Base-by-base conservation (phyloP, 768 basidiomycete genomes). In the Pleurotus tuoliensis region DNA sequence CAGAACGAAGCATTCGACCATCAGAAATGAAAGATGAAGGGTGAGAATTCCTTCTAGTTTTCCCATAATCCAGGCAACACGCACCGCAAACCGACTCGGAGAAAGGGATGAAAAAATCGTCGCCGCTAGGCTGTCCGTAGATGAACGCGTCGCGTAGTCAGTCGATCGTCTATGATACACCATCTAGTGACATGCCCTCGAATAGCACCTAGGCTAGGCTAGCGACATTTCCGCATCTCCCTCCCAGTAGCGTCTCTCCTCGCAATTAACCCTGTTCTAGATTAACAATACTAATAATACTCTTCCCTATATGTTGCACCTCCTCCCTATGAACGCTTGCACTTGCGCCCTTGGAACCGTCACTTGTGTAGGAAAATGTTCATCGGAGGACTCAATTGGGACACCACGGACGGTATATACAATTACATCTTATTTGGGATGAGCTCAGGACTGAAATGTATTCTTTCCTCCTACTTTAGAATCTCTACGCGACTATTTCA, bases 361-460 rank as follows among this genome's bases (percentile, higher is more conserved):
- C 68, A 64, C n/a, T 44, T 75, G 70, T 76, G 72, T 80, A 98
- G 97, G 74, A 99, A 99, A 82, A 99, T 99, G 97, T 99, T 99
- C 74, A 95, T 99, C 69, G 97, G 97, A 61, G 97, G 97, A 62
- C 81, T 99, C 62, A 97, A 98, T 77, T 99, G 97, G 97, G 96
- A 98, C 74, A 98, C 97, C 66, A 96, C 93, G 70, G 97, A 98
- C 82, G 96, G 97, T 99, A 83, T 60, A 76, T 76, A 73, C 63
- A 73, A 68, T 73, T 72, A 66, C 69, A 63, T 71, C 64, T 71
- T 64, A 57, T 63, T 63, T 62, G 65, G 61, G 73, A 24, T 24
- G n/a, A 67, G 74, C 78, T 62, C 62, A 78, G 76, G 76, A 71
- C 72, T 80, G 67, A 76, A 67, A 59, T 70, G 69, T 58, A 58